Conservation (phyloP, 495 filamentous ascomycete species). For the Sporormia fimetaria region DNA sequence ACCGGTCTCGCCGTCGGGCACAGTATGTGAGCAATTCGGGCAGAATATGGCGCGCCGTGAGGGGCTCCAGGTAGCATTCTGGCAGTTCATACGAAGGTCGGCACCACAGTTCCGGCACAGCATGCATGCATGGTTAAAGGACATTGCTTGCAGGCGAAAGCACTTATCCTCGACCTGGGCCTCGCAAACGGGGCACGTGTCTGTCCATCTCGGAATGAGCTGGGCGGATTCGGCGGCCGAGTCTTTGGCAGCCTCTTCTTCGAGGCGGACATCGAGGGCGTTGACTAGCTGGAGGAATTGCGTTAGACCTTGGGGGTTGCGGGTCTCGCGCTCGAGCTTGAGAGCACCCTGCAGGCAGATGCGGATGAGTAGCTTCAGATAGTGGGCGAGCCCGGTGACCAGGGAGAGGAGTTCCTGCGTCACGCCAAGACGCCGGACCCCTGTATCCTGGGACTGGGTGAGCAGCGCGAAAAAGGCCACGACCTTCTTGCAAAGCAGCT, state of each 20-base stretch:
- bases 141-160: conserved; percentile 52
- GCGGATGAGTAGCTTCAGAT: conserved; percentile 92
- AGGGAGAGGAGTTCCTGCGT: conserved; percentile 92
- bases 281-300: conserved; percentile 68
- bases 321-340: conserved; percentile 76
- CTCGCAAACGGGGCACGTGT: conserved; percentile 67
- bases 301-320: conserved; percentile 59
- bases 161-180: conserved; percentile 93
- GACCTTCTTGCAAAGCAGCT: conserved; percentile 97
- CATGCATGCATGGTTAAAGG: conserved; percentile 78
- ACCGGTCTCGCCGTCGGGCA: conserved; percentile 40
- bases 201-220: conserved; percentile 60
- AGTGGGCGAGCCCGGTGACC: conserved; percentile 94
- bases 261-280: conserved; percentile 32
- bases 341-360: conserved; percentile 92
- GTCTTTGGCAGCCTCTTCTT: conserved; percentile 51
- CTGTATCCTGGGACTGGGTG: conserved; percentile 85
- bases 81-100: conserved; percentile 53
- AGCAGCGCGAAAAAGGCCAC: conserved; percentile 93
- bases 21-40: conserved; percentile 48
- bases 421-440: conserved; percentile 77
- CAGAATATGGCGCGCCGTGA: conserved; percentile 58
- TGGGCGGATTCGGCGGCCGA: conserved; percentile 56
- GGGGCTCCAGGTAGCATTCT: conserved; percentile 55
- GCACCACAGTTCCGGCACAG: conserved; percentile 61